Conservation (phyloP, 176 grass and related monocot genomes). For the Pontederia crassipes region DNA sequence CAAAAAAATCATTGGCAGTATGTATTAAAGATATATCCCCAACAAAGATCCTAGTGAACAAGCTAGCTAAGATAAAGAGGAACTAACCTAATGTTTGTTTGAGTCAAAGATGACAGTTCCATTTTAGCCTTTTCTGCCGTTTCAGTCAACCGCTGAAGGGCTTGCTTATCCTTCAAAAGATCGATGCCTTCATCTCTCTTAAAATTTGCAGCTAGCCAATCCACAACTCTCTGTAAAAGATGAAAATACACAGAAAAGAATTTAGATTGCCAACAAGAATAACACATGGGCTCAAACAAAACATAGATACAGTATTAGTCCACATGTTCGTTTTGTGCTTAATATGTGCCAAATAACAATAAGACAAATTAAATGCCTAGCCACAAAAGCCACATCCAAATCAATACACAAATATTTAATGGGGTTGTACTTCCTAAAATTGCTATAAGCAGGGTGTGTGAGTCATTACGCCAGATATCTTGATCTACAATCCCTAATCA, state of each 20-base stretch:
- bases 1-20: conserved; percentile 1
- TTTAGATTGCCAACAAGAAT: background rate
- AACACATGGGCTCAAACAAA: too few species aligned
- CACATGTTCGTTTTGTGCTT: too few species aligned
- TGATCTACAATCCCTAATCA: too few species aligned
- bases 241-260: background rate
- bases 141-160: conserved; percentile 89
- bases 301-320: too few species aligned
- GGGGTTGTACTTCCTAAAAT: too few species aligned
- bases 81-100: conserved; percentile 83
- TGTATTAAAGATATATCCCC: background rate
- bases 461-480: too few species aligned
- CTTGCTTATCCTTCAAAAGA: conserved; percentile 97
- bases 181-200: conserved; percentile 94
- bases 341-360: too few species aligned
- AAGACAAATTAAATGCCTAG: too few species aligned
- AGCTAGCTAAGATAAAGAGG: background rate
- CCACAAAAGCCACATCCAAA: too few species aligned
- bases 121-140: conserved; percentile 97
- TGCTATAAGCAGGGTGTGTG: too few species aligned
- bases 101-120: conserved; percentile 82
- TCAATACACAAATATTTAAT: too few species aligned
- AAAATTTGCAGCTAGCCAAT: conserved; percentile 84
- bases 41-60: background rate
- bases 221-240: conserved; percentile 70